Conservation (phyloP, 225 moss, liverwort and hornwort species). For the Sphagnum tenellum region DNA sequence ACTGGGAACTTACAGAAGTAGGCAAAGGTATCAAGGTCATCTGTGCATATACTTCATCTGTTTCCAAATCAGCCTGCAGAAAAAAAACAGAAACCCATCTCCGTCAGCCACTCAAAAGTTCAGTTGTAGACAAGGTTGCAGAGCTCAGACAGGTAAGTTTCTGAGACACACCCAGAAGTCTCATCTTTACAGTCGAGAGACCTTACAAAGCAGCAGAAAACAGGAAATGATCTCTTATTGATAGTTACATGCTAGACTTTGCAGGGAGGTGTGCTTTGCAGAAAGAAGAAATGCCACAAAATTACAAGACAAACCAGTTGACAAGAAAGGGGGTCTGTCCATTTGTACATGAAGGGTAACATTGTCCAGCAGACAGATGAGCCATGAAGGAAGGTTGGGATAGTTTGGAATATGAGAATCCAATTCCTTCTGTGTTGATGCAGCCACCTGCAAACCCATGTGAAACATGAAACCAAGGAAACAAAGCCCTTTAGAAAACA, state of each 20-base stretch:
- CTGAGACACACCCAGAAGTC: too few species aligned
- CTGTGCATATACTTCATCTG: slow-evolving; percentile 46
- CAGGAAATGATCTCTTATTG: too few species aligned
- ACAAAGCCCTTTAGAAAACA: too few species aligned
- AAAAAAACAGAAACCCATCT: too few species aligned
- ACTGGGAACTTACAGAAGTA: slow-evolving; percentile 13
- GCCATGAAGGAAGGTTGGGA: slow-evolving; percentile 43
- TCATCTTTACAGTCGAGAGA: too few species aligned
- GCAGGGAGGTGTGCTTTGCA: too few species aligned
- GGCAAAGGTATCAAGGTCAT: slow-evolving; percentile 43
- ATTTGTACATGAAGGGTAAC: slow-evolving; percentile 41
- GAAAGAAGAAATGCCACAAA: too few species aligned
- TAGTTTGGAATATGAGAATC: slow-evolving; percentile 49
- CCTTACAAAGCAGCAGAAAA: too few species aligned
- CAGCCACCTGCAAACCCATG: slow-evolving; percentile 26
- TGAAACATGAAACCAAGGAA: too few species aligned
- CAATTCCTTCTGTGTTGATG: slow-evolving; percentile 48
- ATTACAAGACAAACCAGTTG: too few species aligned
- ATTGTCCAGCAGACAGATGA: slow-evolving; percentile 47
- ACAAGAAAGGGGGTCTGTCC: too few species aligned
- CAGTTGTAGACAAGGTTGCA: not conserved
- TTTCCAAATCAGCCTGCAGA: slow-evolving; percentile 46
- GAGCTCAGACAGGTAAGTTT: not conserved
- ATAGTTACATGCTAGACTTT: too few species aligned
- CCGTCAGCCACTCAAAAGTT: not conserved